These are phyloP conservation scores for Epichloe aotearoae DNA, from an alignment of 2,329 filamentous ascomycete genomes.

Conservation along the genomic window DNA sequence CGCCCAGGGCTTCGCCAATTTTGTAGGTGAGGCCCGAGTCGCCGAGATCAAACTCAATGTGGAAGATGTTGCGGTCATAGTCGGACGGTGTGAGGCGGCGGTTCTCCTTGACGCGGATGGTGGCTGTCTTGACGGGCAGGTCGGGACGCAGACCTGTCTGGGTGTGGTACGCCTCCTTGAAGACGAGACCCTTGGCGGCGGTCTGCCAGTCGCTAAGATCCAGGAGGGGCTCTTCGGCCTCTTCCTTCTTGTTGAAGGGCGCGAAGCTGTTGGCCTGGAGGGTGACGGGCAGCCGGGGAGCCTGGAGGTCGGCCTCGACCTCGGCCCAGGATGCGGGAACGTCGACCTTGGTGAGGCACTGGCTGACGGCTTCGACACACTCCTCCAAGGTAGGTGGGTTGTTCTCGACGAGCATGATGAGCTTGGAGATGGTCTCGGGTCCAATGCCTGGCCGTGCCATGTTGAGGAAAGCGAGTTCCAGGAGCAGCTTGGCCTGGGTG, in stretches of 20 bases:
- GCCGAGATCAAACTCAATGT: conserved; percentile 96
- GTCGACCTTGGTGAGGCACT: conserved; percentile 59
- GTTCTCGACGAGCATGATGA: conserved; percentile 45
- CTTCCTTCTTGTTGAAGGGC: conserved; percentile 65
- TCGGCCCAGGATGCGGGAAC: conserved; percentile 65
- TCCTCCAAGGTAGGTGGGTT: conserved; percentile 38
- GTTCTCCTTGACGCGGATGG: conserved; percentile 89
- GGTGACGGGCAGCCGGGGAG: conserved; percentile 43
- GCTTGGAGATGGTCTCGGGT: conserved; percentile 49
- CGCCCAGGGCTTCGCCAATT: conserved; percentile 92
- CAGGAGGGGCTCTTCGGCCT: conserved; percentile 48
- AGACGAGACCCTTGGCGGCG: conserved; percentile 74
- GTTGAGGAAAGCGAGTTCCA: conserved; percentile 74
- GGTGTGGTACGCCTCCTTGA: conserved; percentile 88
- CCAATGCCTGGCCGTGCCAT: conserved; percentile 56
- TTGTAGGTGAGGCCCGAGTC: conserved; percentile 86
- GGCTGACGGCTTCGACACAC: conserved; percentile 52
- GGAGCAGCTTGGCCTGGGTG: conserved; percentile 51
- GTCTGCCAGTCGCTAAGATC: conserved; percentile 64
- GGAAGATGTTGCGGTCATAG: conserved; percentile 99
- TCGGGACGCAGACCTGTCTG: conserved; percentile 67
- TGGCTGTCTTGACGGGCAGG: conserved; percentile 69
- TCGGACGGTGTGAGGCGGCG: conserved; percentile 74
- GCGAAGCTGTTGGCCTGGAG: conserved; percentile 73
- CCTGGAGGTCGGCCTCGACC: conserved; percentile 37